phyloP scores from a whole-genome alignment of 805 yeast genomes.

The Candida chilensis region DNA sequence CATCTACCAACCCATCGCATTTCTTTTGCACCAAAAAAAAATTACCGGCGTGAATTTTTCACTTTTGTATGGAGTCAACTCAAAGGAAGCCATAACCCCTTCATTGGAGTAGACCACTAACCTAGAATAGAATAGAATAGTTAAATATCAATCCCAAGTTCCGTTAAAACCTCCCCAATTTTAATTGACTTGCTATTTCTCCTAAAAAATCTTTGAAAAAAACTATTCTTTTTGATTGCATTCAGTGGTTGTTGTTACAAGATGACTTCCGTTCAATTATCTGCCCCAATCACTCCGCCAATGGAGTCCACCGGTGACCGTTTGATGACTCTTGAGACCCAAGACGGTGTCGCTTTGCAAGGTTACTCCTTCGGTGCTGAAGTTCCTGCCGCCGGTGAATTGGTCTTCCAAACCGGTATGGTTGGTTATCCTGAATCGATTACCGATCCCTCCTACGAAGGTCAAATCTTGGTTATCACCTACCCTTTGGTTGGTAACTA shows the following conservation, averaged over 20 bases:
- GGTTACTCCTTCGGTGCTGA: constrained; percentile 98
- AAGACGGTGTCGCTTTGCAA: constrained; percentile 77
- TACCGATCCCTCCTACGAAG: constrained; percentile 97
- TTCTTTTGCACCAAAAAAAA: too few species aligned
- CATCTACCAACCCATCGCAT: too few species aligned
- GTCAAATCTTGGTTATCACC: constrained; percentile 94
- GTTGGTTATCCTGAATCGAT: constrained; percentile 98
- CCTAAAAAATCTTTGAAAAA: not conserved
- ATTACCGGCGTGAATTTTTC: too few species aligned
- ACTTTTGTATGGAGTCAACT: too few species aligned
- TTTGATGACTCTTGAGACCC: constrained; percentile 80
- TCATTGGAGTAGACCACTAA: too few species aligned
- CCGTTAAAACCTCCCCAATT: constrained; percentile 1
- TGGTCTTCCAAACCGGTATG: constrained; percentile 99
- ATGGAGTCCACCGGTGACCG: constrained; percentile 77
- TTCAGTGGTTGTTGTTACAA: too few species aligned
- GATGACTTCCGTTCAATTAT: constrained; percentile 33
- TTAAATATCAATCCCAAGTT: too few species aligned
- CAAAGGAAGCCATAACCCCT: too few species aligned
- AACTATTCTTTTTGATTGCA: too few species aligned
- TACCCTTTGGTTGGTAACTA: constrained; percentile 97
- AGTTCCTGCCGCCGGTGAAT: constrained; percentile 85
- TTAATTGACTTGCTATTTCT: constrained; percentile 1
- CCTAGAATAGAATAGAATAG: too few species aligned
- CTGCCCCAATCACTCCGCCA: constrained; percentile 86